Percentiles rank a stretch among this genome's conserved stretches.
Evolutionary conservation across 768 basidiomycete genomes (phyloP).

Genomic region (Psilocybe cubensis): DNA sequence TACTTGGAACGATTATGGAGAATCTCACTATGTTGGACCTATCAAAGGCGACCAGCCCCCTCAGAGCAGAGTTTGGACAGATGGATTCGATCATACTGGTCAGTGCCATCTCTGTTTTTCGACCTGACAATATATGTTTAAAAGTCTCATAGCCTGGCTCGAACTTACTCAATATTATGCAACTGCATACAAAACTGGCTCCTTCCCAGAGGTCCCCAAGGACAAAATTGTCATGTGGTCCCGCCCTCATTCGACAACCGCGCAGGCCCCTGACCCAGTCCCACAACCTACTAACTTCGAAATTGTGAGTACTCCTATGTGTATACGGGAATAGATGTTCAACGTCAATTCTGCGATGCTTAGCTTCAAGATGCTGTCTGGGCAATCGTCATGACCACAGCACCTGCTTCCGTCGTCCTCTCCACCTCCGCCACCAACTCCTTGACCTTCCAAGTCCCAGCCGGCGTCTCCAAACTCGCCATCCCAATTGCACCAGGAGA

Average conservation of each 20-base stretch:
- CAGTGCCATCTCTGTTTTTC: slow-evolving; percentile 6
- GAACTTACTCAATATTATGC: slow-evolving; percentile 68
- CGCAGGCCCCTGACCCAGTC: slow-evolving; percentile 55
- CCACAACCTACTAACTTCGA: slow-evolving; percentile 60
- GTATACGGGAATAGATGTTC: slow-evolving; percentile 19
- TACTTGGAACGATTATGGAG: slow-evolving; percentile 79
- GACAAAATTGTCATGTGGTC: slow-evolving; percentile 74
- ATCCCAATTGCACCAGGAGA: slow-evolving; percentile 57
- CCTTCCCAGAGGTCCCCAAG: slow-evolving; percentile 55
- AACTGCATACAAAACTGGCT: slow-evolving; percentile 71
- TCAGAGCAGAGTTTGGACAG: slow-evolving; percentile 71
- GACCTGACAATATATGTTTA: slow-evolving; percentile 5
- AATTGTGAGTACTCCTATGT: slow-evolving; percentile 44
- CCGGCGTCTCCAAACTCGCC: slow-evolving; percentile 66
- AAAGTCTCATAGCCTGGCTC: slow-evolving; percentile 54
- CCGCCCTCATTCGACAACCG: slow-evolving; percentile 61
- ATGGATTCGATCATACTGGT: slow-evolving; percentile 64
- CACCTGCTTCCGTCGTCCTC: slow-evolving; percentile 58
- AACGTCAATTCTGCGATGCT: neutral
- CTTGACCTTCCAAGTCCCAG: slow-evolving; percentile 49
- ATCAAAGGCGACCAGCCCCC: slow-evolving; percentile 71
- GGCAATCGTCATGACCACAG: slow-evolving; percentile 67
- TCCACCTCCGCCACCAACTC: slow-evolving; percentile 46
- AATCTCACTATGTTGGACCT: slow-evolving; percentile 82
- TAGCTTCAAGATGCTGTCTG: slow-evolving; percentile 69